A percentile compares a stretch with the other conserved stretches of the same genome.
Conservation (phyloP, 805 yeast species). For the Kregervanrija delftensis region DNA sequence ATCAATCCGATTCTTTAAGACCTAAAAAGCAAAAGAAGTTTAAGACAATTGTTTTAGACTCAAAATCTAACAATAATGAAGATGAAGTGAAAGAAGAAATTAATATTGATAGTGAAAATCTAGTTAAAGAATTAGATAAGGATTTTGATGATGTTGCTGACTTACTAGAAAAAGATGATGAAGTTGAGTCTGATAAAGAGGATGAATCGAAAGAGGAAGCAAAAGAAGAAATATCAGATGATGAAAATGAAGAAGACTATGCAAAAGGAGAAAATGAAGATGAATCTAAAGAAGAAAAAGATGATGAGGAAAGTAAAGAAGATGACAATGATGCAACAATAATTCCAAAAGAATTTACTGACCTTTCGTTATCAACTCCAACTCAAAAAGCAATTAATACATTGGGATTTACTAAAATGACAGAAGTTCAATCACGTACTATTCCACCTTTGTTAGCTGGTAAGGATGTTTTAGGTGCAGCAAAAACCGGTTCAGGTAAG, state of each 20-base stretch:
- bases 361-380: constrained; percentile 68
- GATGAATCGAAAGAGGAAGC: constrained; percentile 26
- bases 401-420: constrained; percentile 91
- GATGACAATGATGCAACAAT: constrained; percentile 4
- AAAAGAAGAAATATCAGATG: constrained; percentile 13
- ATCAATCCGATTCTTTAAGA: not conserved
- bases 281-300: constrained; percentile 22
- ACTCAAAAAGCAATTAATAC: constrained; percentile 73
- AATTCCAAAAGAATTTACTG: constrained; percentile 32
- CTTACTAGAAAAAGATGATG: constrained; percentile 27
- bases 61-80: not conserved
- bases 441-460: constrained; percentile 97
- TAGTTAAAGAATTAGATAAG: constrained; percentile 48
- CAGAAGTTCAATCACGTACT: constrained; percentile 90
- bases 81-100: constrained; percentile 5
- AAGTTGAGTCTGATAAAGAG: constrained; percentile 8
- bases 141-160: constrained; percentile 54
- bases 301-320: constrained; percentile 2
- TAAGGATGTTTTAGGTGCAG: constrained; percentile 97
- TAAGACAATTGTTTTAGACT: not conserved
- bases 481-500: constrained; percentile 98
- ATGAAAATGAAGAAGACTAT: constrained; percentile 14
- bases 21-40: constrained; percentile 1
- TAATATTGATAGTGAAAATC: constrained; percentile 32
- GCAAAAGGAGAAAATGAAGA: constrained; percentile 25